Evolutionary conservation across 2,329 filamentous ascomycete species (phyloP).

Genomic region (Hymenoscyphus occultus): DNA sequence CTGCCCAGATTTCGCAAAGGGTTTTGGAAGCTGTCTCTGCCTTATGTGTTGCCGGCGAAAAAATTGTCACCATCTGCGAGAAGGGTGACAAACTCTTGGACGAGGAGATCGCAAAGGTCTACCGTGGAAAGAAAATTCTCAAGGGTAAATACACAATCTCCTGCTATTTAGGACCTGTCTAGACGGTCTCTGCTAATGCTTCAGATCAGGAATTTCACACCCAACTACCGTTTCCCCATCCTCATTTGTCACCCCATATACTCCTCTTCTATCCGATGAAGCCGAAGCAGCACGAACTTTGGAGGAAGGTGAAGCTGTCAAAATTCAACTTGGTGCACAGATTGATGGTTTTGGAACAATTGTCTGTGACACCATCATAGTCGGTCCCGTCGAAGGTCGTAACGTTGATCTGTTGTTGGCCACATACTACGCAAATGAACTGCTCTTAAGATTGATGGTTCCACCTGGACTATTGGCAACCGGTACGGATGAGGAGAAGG

Average conservation of each 20-base stretch:
- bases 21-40: slow-evolving; percentile 81
- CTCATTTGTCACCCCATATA: slow-evolving; percentile 95
- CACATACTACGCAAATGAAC: slow-evolving; percentile 93
- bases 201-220: slow-evolving; percentile 71
- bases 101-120: slow-evolving; percentile 92
- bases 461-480: slow-evolving; percentile 81
- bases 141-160: slow-evolving; percentile 61
- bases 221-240: slow-evolving; percentile 93
- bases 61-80: slow-evolving; percentile 92
- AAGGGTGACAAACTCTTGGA: slow-evolving; percentile 93
- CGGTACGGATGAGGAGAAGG: slow-evolving; percentile 91
- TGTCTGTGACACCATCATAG: slow-evolving; percentile 87
- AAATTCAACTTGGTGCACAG: slow-evolving; percentile 98
- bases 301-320: slow-evolving; percentile 83
- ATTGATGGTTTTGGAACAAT: slow-evolving; percentile 97
- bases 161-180: background rate
- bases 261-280: slow-evolving; percentile 81
- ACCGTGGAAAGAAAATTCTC: slow-evolving; percentile 93
- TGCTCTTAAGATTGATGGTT: slow-evolving; percentile 85
- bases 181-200: background rate
- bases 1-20: slow-evolving; percentile 91
- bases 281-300: slow-evolving; percentile 78
- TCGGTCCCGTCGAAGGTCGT: slow-evolving; percentile 65
- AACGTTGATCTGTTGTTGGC: slow-evolving; percentile 85
- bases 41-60: slow-evolving; percentile 77